Base-by-base conservation (phyloP, 2,329 filamentous ascomycete species). In the Paecilomyces formosus region DNA sequence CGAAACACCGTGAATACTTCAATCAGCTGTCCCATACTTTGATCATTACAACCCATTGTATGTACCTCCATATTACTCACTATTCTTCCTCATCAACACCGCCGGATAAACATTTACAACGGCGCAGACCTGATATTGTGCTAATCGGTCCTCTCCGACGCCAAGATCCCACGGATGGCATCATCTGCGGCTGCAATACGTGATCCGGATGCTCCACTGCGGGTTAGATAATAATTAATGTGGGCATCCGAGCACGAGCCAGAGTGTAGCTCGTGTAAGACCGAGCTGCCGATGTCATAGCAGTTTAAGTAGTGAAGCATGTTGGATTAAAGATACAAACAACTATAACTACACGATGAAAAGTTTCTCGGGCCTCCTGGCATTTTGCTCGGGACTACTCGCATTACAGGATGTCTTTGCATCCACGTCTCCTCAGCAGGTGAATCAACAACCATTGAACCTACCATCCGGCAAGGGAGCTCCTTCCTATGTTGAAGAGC, bases 401-500 rank as follows among this genome's bases (percentile, higher is more conserved):
- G 15, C 57, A 11, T 9, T 39, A 1, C 24, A 35, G 26, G 28
- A 58, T 22, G 53, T n/a, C 9, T 7, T 52, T 15, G 50, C 18
- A 12, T 52, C 6, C 13, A 15, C 24, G 26, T 55, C 24, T 24
- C 30, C 51, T 55, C 18, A 33, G 8, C 31, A 21, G 18, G 13
- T 11, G 33, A 21, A n/a, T 7, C 53, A 55, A 18, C 28, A 58
- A 15, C 39, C 45, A 12, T 31, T 58, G 35, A 28, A 55, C 33
- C 45, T 45, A 50, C 22, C 24, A 18, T n/a, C 30, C 18, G 31
- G 21, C n/a, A 22, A 8, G 18, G 12, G 28, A 28, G 18, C 30
- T 7, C 5, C 39, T 7, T 6, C 39, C 8, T 15, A 30, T 22
- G n/a, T 55, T 21, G 24, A 28, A 26, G 65, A 61, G 30, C 64